Conservation (phyloP, 2,329 filamentous ascomycete species). For the Fusarium agapanthi region DNA sequence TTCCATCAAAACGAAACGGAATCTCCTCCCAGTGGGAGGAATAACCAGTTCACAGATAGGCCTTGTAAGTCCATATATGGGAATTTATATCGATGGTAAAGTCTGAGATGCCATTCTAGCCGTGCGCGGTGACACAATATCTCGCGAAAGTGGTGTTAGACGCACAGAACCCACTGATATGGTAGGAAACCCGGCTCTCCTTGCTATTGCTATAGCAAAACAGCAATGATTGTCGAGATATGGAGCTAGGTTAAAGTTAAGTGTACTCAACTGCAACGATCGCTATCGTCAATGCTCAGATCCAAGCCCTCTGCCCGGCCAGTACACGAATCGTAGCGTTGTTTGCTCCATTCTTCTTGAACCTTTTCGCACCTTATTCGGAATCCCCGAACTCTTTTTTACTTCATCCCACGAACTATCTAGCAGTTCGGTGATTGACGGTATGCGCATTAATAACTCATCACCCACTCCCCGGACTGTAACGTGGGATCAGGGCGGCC, state of each 20-base stretch:
- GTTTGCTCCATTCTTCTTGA: background rate
- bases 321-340: background rate
- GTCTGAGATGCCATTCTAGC: background rate
- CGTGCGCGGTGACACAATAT: background rate
- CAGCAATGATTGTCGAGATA: background rate
- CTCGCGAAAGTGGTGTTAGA: background rate
- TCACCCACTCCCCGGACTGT: background rate
- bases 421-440: background rate
- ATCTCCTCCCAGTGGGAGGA: no score
- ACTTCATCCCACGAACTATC: background rate
- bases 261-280: background rate
- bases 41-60: rapidly evolving
- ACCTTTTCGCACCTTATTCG: background rate
- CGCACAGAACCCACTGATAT: background rate
- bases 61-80: background rate
- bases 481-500: background rate
- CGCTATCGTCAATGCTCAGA: background rate
- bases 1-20: no score
- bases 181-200: background rate
- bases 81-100: background rate
- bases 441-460: background rate
- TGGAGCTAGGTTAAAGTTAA: background rate
- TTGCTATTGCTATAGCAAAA: background rate
- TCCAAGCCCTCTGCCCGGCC: background rate
- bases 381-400: background rate